Conservation (phyloP, 495 filamentous ascomycete species). For the Aspergillus leporis region DNA sequence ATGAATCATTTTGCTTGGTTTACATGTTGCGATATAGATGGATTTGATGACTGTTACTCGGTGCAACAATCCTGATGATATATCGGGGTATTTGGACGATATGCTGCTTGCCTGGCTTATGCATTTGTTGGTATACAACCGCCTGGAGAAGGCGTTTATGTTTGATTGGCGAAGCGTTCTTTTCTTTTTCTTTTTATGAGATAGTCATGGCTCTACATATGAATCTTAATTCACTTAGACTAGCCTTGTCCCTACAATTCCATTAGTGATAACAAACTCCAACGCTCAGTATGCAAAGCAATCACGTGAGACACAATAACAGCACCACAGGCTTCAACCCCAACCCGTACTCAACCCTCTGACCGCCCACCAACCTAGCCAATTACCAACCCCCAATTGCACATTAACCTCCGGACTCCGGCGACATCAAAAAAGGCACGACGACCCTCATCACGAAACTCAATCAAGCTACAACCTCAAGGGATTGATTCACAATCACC, state of each 20-base stretch:
- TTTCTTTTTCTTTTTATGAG: neutral
- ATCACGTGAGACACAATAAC: slow-evolving; percentile 12
- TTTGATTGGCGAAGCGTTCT: neutral
- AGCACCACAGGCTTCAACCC: neutral
- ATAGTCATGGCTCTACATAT: neutral
- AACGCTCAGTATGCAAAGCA: neutral
- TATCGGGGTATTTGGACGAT: neutral
- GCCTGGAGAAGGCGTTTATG: neutral
- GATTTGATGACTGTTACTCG: neutral
- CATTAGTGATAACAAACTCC: neutral
- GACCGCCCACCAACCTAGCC: slow-evolving; percentile 18
- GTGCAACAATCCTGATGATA: neutral
- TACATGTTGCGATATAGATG: neutral
- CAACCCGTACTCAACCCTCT: neutral
- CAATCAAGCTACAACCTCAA: neutral
- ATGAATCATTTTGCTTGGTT: neutral
- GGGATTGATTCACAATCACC: slow-evolving; percentile 9
- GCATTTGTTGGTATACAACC: neutral
- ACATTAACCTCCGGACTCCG: slow-evolving; percentile 15
- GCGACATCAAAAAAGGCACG: slow-evolving; percentile 20
- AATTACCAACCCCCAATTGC: slow-evolving; percentile 26
- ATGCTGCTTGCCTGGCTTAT: neutral
- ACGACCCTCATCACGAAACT: too few species aligned
- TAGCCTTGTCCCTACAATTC: neutral
- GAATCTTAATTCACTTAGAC: neutral